Base-by-base conservation (phyloP, 306 rosid genomes). In the Acacia acuminata region DNA sequence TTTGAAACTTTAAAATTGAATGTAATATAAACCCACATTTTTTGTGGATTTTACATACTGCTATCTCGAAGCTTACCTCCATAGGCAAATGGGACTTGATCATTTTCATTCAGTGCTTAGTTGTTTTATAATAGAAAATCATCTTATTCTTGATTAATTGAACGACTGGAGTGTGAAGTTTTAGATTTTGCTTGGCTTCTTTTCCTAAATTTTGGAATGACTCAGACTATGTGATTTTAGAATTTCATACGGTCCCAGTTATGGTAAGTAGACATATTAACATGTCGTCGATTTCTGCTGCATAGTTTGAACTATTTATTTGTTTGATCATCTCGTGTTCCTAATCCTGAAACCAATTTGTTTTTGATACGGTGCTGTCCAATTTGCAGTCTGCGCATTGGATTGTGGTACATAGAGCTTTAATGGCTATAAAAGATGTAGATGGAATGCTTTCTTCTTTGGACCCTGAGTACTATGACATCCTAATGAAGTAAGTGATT, bases 381-480 rank as follows among this genome's bases (percentile, higher is more conserved):
- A 73, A 77, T 72, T 58, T 82, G 82, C 84, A 96, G 99, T 92
- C 99, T 12, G 98, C 96, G 25, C 94, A 94, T 84, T 96, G 99
- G 99, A 86, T 96, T 76, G 97, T 83, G 55, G 98, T 96, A 83
- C 99, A 96, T 76, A 91, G 94, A 91, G 94, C 99, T 85, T 77
- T 96, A 56, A 96, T 93, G 99, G 97, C 99, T 22, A 96, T 94
- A 77, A 93, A 94, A 84, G 98, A 94, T 81, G 94, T 94, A 67
- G 99, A 93, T 85, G 99, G 92, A 38, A 86, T 95, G 96, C 96
- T 95, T 73, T 87, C 97, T 85, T 92, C 97, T 63, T 84, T 96
- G 91, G 99, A 96, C 89, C 90, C 99, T n/a, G 99, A 96, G 89
- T 96, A 96, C 90, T 91, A 96, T 79, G 98, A 96, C 85, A 96